A percentile compares a stretch with the other conserved stretches of the same genome.
Conservation (phyloP, 2,329 filamentous ascomycete species). For the Cladosporium sp. region DNA sequence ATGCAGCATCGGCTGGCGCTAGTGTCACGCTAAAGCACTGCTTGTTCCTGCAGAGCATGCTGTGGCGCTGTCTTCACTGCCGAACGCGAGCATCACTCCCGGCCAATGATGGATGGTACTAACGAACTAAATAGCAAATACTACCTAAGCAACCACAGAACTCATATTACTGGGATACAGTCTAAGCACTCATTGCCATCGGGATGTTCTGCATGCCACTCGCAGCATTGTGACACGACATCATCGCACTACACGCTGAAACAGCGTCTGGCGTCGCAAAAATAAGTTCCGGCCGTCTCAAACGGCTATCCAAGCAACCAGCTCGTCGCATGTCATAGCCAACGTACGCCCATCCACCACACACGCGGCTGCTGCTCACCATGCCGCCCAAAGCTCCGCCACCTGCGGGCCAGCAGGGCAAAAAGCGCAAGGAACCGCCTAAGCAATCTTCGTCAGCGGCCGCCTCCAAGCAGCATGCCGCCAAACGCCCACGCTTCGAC, state of each 20-base stretch:
- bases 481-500: constrained; percentile 14
- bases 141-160: no score
- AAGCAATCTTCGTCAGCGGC: constrained; percentile 6
- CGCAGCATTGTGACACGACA: neutral
- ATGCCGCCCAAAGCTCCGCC: constrained; percentile 9
- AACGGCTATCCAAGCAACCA: neutral
- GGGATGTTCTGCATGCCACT: neutral
- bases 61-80: neutral
- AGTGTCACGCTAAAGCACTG: neutral
- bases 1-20: neutral
- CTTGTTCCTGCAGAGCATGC: neutral
- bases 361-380: neutral
- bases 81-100: no score
- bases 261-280: neutral
- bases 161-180: no score
- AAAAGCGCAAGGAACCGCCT: constrained; percentile 27
- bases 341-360: neutral
- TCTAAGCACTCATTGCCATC: no score
- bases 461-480: neutral
- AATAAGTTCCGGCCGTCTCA: neutral
- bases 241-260: neutral
- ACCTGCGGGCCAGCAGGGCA: constrained; percentile 10
- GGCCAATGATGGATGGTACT: no score
- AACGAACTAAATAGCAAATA: no score
- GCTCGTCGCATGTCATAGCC: neutral